Evolutionary conservation across 2,329 filamentous ascomycete genomes (phyloP), one percentile per base, ranked within the genome.

Genomic region (Metarhizium anisopliae): DNA sequence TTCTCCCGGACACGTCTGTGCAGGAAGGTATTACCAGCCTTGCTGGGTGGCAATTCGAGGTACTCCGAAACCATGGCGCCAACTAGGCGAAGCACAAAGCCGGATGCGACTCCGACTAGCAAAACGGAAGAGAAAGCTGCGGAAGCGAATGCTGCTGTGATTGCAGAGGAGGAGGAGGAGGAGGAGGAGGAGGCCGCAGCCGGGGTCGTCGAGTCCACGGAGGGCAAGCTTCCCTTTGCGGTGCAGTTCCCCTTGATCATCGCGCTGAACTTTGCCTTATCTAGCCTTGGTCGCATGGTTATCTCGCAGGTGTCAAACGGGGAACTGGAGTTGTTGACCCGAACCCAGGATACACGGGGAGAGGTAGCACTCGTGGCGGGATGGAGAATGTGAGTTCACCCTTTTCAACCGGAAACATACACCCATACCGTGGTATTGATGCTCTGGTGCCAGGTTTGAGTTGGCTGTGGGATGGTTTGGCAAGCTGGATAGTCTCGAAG

Each of bases 401-500:
- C 52, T 13, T 25, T 25, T 51, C 51, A 49, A 32, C 11, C 11
- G 20, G 7, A 6, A 18, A 38, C 20, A 38, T 56, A 52, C 32
- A 29, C n/a, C n/a, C 29, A 6, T 25, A n/a, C 59, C 13, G 38
- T 62, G 35, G 62, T 36, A 18, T 45, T 54, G 38, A 47, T 25
- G 29, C 30, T 43, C 13, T 35, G 25, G 53, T 36, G 58, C 6
- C 78, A 89, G 81, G 68, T 69, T 84, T 50, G 85, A 91, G 68
- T 76, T 95, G 54, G 82, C 77, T 29, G 66, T 92, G 50, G 86
- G 82, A 50, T 96, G 90, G 90, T 81, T 81, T 63, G 76, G 84
- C 47, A 78, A 84, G 59, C 89, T 87, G 67, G 90, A 95, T 69
- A 84, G 87, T 72, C 78, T 83, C 67, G 86, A 90, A 68, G 75